A percentile compares a stretch with the other conserved stretches of the same genome.
These are phyloP conservation scores for Penicillium sp. DNA, from an alignment of 2,329 filamentous ascomycete species.

Conservation along the genomic window DNA sequence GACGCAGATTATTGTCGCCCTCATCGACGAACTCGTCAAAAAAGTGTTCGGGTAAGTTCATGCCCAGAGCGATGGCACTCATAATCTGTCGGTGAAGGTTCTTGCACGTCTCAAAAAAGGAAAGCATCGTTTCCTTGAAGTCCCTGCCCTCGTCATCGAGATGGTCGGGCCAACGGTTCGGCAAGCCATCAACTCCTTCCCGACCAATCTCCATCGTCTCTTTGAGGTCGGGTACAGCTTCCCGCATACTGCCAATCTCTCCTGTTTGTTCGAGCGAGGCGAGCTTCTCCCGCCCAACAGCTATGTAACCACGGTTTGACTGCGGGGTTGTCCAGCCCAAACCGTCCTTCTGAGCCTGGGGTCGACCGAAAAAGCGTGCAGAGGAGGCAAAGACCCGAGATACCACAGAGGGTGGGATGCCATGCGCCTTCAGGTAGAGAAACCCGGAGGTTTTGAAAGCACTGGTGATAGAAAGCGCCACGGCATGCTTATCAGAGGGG, in stretches of 20 bases:
- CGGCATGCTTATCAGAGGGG: constrained; percentile 57
- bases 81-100: constrained; percentile 72
- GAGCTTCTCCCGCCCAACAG: constrained; percentile 69
- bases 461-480: constrained; percentile 68
- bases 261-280: constrained; percentile 54
- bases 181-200: constrained; percentile 58
- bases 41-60: constrained; percentile 67
- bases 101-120: constrained; percentile 74
- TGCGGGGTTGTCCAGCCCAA: constrained; percentile 69
- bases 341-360: constrained; percentile 60
- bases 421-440: constrained; percentile 80
- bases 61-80: constrained; percentile 78
- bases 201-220: constrained; percentile 62
- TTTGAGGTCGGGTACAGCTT: constrained; percentile 52
- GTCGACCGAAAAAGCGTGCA: constrained; percentile 67
- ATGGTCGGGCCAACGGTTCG: constrained; percentile 73
- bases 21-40: constrained; percentile 73
- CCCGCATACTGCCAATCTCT: constrained; percentile 59
- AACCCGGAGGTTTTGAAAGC: constrained; percentile 87
- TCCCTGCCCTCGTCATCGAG: constrained; percentile 53
- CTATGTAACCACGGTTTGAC: constrained; percentile 71
- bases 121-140: constrained; percentile 70
- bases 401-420: constrained; percentile 61
- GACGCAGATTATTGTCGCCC: constrained; percentile 67
- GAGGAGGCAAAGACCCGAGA: constrained; percentile 64